Percentiles rank a stretch among this genome's conserved stretches.
Evolutionary conservation across 768 basidiomycete species (phyloP).

Genomic region (Dioszegia hungarica): DNA sequence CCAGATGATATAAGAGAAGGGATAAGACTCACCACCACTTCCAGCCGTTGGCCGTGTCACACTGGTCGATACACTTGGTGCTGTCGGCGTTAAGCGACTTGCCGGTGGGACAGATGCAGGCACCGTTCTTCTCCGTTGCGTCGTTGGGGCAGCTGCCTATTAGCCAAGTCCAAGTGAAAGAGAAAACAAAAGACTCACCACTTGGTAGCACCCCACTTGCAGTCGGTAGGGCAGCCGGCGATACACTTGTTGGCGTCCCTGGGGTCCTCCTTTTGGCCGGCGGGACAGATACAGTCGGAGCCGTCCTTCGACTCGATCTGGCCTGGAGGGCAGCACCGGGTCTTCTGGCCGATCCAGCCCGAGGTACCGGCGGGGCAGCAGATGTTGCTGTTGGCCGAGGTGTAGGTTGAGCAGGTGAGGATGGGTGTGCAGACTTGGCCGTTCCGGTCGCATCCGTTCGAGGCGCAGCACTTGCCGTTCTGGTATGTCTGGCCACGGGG

Average conservation of each 20-base stretch:
- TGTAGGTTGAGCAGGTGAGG: slow-evolving; percentile 15
- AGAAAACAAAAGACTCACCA: slow-evolving; percentile 4
- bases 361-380: slow-evolving; percentile 23
- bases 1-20: neutral
- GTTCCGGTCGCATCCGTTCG: slow-evolving; percentile 17
- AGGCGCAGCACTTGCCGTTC: slow-evolving; percentile 34
- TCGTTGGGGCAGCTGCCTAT: neutral
- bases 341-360: slow-evolving; percentile 23
- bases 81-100: neutral
- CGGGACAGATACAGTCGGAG: slow-evolving; percentile 18
- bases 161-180: neutral
- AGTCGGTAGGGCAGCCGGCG: slow-evolving; percentile 6
- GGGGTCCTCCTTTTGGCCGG: slow-evolving; percentile 12
- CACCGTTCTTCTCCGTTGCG: slow-evolving; percentile 4
- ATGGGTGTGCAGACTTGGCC: slow-evolving; percentile 24
- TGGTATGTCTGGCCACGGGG: slow-evolving; percentile 35
- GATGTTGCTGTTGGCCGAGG: slow-evolving; percentile 16
- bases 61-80: neutral
- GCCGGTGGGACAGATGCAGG: slow-evolving; percentile 8
- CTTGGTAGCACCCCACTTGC: slow-evolving; percentile 5
- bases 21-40: slow-evolving; percentile 4
- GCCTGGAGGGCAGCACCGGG: slow-evolving; percentile 34
- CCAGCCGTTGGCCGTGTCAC: neutral
- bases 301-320: slow-evolving; percentile 24
- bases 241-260: slow-evolving; percentile 14